Evolutionary conservation across 352 stramenopile genomes (phyloP).

Genomic region (Phytopythium chamaehyphon): DNA sequence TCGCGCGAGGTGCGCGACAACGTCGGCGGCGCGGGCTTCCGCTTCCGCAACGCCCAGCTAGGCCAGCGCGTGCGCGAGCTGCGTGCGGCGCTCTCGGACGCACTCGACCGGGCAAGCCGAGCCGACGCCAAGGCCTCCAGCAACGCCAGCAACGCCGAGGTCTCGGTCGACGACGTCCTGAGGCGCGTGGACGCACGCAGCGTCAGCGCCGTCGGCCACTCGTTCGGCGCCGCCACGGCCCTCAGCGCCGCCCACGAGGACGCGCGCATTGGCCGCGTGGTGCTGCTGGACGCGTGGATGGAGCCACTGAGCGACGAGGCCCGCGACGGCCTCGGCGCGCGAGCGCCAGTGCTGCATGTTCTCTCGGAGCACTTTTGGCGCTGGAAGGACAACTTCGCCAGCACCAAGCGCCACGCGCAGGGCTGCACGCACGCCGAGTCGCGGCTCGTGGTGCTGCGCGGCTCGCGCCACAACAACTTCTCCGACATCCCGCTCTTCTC

Average conservation of each 20-base stretch:
- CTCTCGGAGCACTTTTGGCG: conserved; percentile 59
- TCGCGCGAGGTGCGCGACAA: conserved; percentile 40
- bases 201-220: conserved; percentile 50
- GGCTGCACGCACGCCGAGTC: conserved; percentile 33
- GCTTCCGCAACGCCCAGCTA: conserved; percentile 60
- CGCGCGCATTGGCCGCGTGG: conserved; percentile 34
- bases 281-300: conserved; percentile 69
- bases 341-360: conserved; percentile 47
- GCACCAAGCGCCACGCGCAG: conserved; percentile 28
- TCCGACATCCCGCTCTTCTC: conserved; percentile 67
- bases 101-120: conserved; percentile 11
- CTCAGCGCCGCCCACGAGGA: conserved; percentile 47
- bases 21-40: conserved; percentile 43
- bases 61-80: conserved; percentile 49
- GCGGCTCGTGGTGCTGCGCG: conserved; percentile 33
- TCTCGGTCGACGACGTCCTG: conserved; percentile 21
- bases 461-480: conserved; percentile 69
- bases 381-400: conserved; percentile 49
- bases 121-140: conserved; percentile 9
- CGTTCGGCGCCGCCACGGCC: conserved; percentile 59
- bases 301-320: conserved; percentile 44
- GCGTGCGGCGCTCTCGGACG: conserved; percentile 32
- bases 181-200: conserved; percentile 21
- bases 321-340: conserved; percentile 25
- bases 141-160: conserved; percentile 5